Evolutionary conservation across 1,284 basidiomycete species (phyloP).

Genomic region (Ustilago crameri): DNA sequence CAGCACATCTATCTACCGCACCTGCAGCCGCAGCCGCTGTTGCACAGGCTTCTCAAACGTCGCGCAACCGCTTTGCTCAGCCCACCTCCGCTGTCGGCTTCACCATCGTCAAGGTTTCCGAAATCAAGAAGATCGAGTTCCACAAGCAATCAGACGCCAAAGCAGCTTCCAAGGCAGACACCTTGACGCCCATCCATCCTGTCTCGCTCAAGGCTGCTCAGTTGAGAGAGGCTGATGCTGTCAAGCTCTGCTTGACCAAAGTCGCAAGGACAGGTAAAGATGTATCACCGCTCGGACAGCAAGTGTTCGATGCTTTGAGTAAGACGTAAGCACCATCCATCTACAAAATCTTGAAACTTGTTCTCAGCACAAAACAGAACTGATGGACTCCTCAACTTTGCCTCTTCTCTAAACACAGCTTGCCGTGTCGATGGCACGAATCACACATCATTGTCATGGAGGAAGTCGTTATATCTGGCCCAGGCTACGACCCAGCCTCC

Average conservation of each 20-base stretch:
- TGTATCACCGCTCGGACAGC: conserved; percentile 55
- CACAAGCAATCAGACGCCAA: conserved; percentile 12
- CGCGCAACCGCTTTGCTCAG: conserved; percentile 37
- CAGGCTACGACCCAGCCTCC: conserved; percentile 54
- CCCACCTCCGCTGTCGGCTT: conserved; percentile 49
- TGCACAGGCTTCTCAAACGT: conserved; percentile 36
- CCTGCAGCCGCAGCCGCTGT: conserved; percentile 52
- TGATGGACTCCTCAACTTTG: neutral
- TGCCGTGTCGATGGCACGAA: conserved; percentile 66
- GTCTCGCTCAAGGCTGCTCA: conserved; percentile 50
- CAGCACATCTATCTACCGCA: conserved; percentile 26
- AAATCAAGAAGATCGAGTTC: conserved; percentile 55
- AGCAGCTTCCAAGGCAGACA: conserved; percentile 11
- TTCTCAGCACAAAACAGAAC: neutral
- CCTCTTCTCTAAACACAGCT: conserved; percentile 12
- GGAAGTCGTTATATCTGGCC: conserved; percentile 63
- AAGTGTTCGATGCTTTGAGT: conserved; percentile 62
- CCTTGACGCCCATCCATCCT: conserved; percentile 35
- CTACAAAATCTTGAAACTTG: neutral
- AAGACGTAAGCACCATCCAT: conserved; percentile 61
- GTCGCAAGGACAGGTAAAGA: conserved; percentile 53
- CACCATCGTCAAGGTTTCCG: conserved; percentile 56
- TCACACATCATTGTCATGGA: conserved; percentile 67
- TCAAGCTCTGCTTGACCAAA: conserved; percentile 48
- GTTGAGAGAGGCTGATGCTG: conserved; percentile 50